Evolutionary conservation across 805 yeast species (phyloP), one percentile per base, ranked within the genome.

Genomic region (Zygotorulaspora chibaensis): DNA sequence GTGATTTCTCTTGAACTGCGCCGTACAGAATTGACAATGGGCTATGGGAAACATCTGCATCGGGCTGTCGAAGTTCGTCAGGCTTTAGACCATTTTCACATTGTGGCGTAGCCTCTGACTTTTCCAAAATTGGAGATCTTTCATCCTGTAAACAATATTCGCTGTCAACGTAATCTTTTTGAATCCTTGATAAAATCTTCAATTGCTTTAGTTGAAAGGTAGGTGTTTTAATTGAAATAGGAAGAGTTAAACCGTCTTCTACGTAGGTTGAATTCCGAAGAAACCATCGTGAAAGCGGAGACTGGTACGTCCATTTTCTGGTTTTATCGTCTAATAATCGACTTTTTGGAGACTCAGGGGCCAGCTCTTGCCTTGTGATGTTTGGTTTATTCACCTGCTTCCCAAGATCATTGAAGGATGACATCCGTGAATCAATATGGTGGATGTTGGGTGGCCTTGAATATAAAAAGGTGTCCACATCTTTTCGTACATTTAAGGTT

Each of bases 261-360:
- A 63, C 41, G 42, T 62, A 62, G 2, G 61, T 53, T 1, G 67
- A 60, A 17, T 58, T 56, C 33, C 63, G 53, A 17, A 62, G 43
- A 45, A 65, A 63, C 68, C 68, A 63, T 42, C 57, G 55, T 8
- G 67, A 62, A 10, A 65, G 45, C 3, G 69, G 69, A 1, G 69
- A 65, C n/a, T 56, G 56, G 45, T 63, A 65, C 26, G 47, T 54
- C 68, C 68, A 64, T 40, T 53, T 53, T 3, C 45, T 38, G 9
- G 28, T 16, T 12, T 29, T 26, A 23, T 30, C 38, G 20, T 33
- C 31, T 31, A 20, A 15, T 11, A 18, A 17, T 3, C 11, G 7
- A 16, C 16, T n/a, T 5, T 10, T 16, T 10, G n/a, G 12, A 8
- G 36, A 10, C 8, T n/a, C 16, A 13, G 12, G 36, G 13, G 4